A percentile compares a stretch with the other conserved stretches of the same genome.
Evolutionary conservation across 225 moss, liverwort and hornwort genomes (phyloP).

Genomic region (Pleurozium schreberi): DNA sequence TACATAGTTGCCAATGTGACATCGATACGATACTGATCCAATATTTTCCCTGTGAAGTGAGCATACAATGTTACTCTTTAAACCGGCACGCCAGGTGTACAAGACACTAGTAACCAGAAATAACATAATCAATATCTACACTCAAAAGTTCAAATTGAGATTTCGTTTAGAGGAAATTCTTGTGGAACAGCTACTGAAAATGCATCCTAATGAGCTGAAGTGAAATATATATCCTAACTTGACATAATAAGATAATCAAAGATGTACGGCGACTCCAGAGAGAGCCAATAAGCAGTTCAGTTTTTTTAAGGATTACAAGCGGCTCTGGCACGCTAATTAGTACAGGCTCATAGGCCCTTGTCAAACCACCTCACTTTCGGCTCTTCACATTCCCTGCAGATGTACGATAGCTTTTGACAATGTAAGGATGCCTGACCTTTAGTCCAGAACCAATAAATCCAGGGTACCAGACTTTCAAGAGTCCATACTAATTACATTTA

Average conservation of each 20-base stretch:
- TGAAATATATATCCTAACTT: background rate
- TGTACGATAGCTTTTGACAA: background rate
- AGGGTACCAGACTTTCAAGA: background rate
- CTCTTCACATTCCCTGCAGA: background rate
- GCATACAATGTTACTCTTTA: background rate
- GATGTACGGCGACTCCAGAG: background rate
- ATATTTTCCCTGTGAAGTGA: slow-evolving; percentile 36
- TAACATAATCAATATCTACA: background rate
- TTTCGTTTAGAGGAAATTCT: background rate
- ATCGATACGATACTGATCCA: slow-evolving; percentile 57
- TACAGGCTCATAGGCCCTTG: background rate
- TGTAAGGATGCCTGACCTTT: background rate
- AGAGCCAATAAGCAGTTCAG: background rate
- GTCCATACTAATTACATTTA: too few species aligned
- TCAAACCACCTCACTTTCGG: background rate
- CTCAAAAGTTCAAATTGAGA: background rate
- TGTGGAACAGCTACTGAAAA: background rate
- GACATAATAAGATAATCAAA: background rate
- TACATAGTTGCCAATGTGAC: slow-evolving; percentile 64
- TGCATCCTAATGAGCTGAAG: background rate
- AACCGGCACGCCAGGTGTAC: background rate
- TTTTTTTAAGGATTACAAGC: too few species aligned
- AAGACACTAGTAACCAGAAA: background rate
- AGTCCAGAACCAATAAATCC: too few species aligned
- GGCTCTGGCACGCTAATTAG: background rate